These are phyloP conservation scores for Penicillium aurantiogriseum DNA, from an alignment of 2,329 filamentous ascomycete species.

Conservation along the genomic window DNA sequence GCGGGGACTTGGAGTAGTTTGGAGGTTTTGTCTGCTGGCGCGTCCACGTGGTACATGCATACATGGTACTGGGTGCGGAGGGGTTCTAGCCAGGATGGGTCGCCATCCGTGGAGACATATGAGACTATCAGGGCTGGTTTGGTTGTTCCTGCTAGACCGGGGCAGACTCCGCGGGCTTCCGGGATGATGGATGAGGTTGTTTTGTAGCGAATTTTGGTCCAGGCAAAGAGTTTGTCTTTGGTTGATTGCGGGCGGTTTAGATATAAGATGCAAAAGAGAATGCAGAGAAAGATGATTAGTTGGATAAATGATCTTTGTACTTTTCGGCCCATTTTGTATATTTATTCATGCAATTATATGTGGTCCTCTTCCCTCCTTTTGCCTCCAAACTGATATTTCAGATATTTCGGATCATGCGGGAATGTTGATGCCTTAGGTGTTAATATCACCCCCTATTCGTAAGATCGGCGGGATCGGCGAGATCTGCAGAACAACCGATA, in stretches of 20 bases:
- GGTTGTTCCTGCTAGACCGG: slow-evolving; percentile 35
- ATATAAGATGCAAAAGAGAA: slow-evolving; percentile 40
- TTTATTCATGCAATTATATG: slow-evolving; percentile 6
- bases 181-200: slow-evolving; percentile 38
- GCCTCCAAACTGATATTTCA: neutral
- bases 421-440: slow-evolving; percentile 3
- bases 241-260: slow-evolving; percentile 34
- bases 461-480: neutral
- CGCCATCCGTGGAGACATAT: slow-evolving; percentile 43
- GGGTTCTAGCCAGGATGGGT: slow-evolving; percentile 43
- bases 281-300: slow-evolving; percentile 34
- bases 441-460: neutral
- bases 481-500: neutral
- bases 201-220: slow-evolving; percentile 46
- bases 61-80: slow-evolving; percentile 44
- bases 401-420: slow-evolving; percentile 1
- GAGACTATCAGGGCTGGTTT: slow-evolving; percentile 51
- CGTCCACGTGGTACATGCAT: slow-evolving; percentile 48
- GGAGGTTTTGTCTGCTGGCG: slow-evolving; percentile 24
- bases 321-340: slow-evolving; percentile 36
- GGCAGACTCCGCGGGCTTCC: slow-evolving; percentile 43
- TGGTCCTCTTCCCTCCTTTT: neutral
- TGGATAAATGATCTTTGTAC: slow-evolving; percentile 38
- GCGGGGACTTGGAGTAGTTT: slow-evolving; percentile 44
- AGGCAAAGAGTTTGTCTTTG: slow-evolving; percentile 39